Base-by-base conservation (phyloP, 2,329 filamentous ascomycete genomes). In the Rasamsonia emersonii region DNA sequence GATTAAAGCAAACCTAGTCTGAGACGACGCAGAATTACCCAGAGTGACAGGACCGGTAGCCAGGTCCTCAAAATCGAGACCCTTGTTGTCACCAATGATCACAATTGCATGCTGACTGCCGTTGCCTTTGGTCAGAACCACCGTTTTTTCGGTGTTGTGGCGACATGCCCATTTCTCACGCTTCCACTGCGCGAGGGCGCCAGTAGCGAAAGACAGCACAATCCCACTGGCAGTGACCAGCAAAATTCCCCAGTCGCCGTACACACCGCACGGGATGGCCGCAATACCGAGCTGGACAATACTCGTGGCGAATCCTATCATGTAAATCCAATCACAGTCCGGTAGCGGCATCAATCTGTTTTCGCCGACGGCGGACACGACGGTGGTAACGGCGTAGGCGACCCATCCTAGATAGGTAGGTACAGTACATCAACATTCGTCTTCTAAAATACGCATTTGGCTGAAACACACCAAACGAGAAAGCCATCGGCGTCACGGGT, bases 131-230 rank as follows among this genome's bases (percentile, higher is more conserved):
- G 61, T 65, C 7, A 68, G 35, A 2, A 54, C 35, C n/a, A 54
- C 41, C 1, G 44, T 56, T 30, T 57, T 51, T 10, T 45, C 41
- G n/a, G 43, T 40, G 4, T 45, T 36, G 3, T 35, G 39, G 10
- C 58, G 51, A 40, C 56, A 63, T 0, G 58, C 50, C 53, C 59
- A 64, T 39, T 68, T 69, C 43, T 70, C 67, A 7, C 39, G 41
- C 13, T 40, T 45, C 64, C 64, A 68, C 40, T 68, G 64, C 4
- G 52, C 47, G 4, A 69, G 42, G 2, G 47, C 37, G 0, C 61
- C 61, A 0, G 52, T 53, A 2, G 44, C 32, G 5, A 59, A 40
- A 11, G 58, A 51, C 3, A 70, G 47, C 1, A 54, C 2, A 7
- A 45, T 68, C 1, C 63, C 66, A 4, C 27, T 38, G 0, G 36